Base-by-base conservation (phyloP, 129 eudicot genomes). In the Dittrichia graveolens region DNA sequence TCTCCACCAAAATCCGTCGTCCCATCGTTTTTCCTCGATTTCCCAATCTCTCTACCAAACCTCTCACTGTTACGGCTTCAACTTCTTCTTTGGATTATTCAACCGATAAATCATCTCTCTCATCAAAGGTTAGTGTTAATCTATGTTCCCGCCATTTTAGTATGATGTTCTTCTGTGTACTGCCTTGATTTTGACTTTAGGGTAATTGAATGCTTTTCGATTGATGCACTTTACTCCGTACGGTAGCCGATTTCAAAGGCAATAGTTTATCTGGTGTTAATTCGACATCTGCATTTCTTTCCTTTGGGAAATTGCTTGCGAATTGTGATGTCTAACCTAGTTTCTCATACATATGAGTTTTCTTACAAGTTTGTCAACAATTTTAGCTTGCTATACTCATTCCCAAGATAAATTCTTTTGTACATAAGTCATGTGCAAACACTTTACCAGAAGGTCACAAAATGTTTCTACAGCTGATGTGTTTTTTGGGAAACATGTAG, bases 11-110 rank as follows among this genome's bases (percentile, higher is more conserved):
- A 54, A 47, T 75, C 62, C 47, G 16, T 59, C 75, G 52, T 43
- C 39, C 83, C 38, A 4, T 68, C 47, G 14, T 11, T 52, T 54
- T 68, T 19, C 57, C 60, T 24, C 73, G 37, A 43, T 42, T 11
- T 47, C 54, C 78, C 53, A 56, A 75, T 62, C 61, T 58, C 4
- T n/a, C 8, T 12, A 61, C 77, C 13, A 85, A 79, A 65, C 74
- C 65, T 5, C 76, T 86, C 6, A 69, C 75, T 11, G 67, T 80
- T 56, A 66, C 45, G 10, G 86, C 97, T 70, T 83, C 95, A 47
- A 64, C 92, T 60, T 85, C 92, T 60, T 85, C 95, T 1, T 43
- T 91, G 45, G 82, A 80, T 75, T 88, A 82, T 59, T 69, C 95
- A 8, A 37, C 79, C 62, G 73, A 57, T 34, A 79, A 65, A 44